Conservation (phyloP, 164 flowering plant species). For the Warburgia ugandensis region DNA sequence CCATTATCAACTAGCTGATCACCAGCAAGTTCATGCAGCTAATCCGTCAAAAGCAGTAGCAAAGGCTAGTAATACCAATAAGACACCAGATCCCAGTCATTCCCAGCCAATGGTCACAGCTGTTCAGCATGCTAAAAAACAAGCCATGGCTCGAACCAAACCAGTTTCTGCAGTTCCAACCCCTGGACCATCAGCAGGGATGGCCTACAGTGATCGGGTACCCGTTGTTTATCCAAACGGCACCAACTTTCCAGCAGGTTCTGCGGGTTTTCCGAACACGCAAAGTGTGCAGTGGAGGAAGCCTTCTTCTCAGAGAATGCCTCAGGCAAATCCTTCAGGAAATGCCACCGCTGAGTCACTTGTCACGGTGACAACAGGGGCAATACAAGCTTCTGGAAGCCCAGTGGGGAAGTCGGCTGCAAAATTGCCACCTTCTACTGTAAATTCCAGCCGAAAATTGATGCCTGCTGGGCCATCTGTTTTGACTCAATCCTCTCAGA, state of each 20-base stretch:
- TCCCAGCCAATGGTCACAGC: slow-evolving; percentile 3
- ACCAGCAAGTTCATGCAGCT: not conserved
- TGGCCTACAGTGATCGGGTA: slow-evolving; percentile 1
- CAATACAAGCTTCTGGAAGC: slow-evolving; percentile 3
- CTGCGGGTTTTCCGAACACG: slow-evolving; percentile 8
- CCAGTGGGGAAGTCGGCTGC: not conserved
- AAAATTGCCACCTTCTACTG: slow-evolving; percentile 1
- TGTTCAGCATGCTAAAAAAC: slow-evolving; percentile 5
- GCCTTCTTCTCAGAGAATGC: slow-evolving; percentile 3
- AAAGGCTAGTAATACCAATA: slow-evolving; percentile 5
- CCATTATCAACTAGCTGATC: slow-evolving; percentile 6
- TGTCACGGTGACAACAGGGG: not conserved
- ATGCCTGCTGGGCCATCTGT: not conserved
- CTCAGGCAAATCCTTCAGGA: not conserved
- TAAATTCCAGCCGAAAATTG: slow-evolving; percentile 5
- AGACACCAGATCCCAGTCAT: slow-evolving; percentile 4
- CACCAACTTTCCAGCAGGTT: slow-evolving; percentile 7
- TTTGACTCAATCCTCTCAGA: slow-evolving; percentile 6
- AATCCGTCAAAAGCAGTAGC: slow-evolving; percentile 9
- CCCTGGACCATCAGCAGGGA: not conserved
- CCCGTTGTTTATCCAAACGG: slow-evolving; percentile 5
- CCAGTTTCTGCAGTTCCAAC: not conserved
- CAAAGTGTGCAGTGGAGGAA: slow-evolving; percentile 7
- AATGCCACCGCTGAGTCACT: slow-evolving; percentile 2
- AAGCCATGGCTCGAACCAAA: slow-evolving; percentile 7